A percentile compares a stretch with the other conserved stretches of the same genome.
phyloP scores from a whole-genome alignment of 768 basidiomycete species.

The Phylloporus sp. region DNA sequence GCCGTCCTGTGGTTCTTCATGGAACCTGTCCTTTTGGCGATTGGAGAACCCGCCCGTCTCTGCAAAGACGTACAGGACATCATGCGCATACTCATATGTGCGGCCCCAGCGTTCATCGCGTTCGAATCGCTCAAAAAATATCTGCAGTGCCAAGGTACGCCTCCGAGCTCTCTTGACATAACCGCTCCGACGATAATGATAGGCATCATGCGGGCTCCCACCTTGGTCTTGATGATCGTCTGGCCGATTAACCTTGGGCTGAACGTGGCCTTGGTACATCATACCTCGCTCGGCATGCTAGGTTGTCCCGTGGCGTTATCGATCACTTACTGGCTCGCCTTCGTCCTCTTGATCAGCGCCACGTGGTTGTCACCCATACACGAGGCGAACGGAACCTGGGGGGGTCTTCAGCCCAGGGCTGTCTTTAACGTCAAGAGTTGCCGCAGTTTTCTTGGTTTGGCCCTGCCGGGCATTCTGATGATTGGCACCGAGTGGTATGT shows the following conservation, averaged over 20 bases:
- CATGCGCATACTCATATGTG: slow-evolving; percentile 59
- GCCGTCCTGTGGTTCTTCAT: slow-evolving; percentile 60
- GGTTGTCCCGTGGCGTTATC: slow-evolving; percentile 68
- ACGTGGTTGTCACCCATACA: slow-evolving; percentile 52
- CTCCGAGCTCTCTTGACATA: not conserved
- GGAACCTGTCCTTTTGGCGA: slow-evolving; percentile 54
- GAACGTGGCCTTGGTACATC: slow-evolving; percentile 59
- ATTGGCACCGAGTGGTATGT: slow-evolving; percentile 75
- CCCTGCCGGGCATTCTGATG: slow-evolving; percentile 76
- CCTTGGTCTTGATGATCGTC: slow-evolving; percentile 55
- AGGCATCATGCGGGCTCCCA: slow-evolving; percentile 78
- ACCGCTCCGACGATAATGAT: not conserved
- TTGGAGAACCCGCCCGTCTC: slow-evolving; percentile 59
- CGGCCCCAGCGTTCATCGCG: slow-evolving; percentile 69
- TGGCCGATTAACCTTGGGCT: slow-evolving; percentile 64
- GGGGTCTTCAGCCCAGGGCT: slow-evolving; percentile 44
- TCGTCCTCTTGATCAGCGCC: slow-evolving; percentile 48
- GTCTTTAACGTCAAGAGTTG: slow-evolving; percentile 51
- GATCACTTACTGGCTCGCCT: slow-evolving; percentile 67
- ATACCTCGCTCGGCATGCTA: slow-evolving; percentile 57
- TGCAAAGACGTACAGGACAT: slow-evolving; percentile 61
- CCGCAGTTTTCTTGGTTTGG: slow-evolving; percentile 56
- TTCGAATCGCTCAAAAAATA: slow-evolving; percentile 80
- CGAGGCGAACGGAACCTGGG: slow-evolving; percentile 60
- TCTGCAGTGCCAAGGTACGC: slow-evolving; percentile 70